Evolutionary conservation across 148 eudicot species (phyloP).

Genomic region (Nepenthes gracilis): DNA sequence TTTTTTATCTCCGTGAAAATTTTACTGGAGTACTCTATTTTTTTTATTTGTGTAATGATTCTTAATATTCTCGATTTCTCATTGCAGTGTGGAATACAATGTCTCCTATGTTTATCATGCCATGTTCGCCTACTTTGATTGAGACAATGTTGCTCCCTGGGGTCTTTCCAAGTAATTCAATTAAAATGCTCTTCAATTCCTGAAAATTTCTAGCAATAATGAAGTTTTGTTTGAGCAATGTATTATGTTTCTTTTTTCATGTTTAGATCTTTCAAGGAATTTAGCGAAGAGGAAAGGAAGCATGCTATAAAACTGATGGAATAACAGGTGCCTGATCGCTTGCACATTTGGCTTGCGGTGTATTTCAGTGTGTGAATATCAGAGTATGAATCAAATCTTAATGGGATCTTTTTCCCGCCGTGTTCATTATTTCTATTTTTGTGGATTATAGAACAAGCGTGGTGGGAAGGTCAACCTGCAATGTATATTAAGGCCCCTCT

Average conservation of each 20-base stretch:
- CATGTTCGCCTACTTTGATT: slow-evolving; percentile 87
- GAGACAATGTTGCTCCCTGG: slow-evolving; percentile 94
- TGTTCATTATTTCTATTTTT: background rate
- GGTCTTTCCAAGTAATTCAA: slow-evolving; percentile 67
- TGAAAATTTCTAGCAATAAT: background rate
- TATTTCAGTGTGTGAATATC: background rate
- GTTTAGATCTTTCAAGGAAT: slow-evolving; percentile 76
- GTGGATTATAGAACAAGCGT: slow-evolving; percentile 61
- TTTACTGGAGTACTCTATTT: background rate
- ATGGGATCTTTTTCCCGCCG: background rate
- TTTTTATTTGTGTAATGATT: background rate
- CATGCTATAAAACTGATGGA: slow-evolving; percentile 95
- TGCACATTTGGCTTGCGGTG: background rate
- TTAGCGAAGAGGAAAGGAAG: slow-evolving; percentile 85
- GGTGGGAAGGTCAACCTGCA: slow-evolving; percentile 92
- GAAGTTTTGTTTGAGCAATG: no score
- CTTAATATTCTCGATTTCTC: background rate
- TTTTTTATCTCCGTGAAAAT: background rate
- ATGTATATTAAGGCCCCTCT: slow-evolving; percentile 69
- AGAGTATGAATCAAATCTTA: background rate
- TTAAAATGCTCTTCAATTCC: background rate
- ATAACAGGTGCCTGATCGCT: slow-evolving; percentile 52
- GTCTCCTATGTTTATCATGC: slow-evolving; percentile 93
- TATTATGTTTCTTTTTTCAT: background rate
- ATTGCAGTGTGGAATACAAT: slow-evolving; percentile 87